These are phyloP conservation scores for Aspergillus sp. DNA, from an alignment of 2,329 filamentous ascomycete genomes.

Conservation along the genomic window DNA sequence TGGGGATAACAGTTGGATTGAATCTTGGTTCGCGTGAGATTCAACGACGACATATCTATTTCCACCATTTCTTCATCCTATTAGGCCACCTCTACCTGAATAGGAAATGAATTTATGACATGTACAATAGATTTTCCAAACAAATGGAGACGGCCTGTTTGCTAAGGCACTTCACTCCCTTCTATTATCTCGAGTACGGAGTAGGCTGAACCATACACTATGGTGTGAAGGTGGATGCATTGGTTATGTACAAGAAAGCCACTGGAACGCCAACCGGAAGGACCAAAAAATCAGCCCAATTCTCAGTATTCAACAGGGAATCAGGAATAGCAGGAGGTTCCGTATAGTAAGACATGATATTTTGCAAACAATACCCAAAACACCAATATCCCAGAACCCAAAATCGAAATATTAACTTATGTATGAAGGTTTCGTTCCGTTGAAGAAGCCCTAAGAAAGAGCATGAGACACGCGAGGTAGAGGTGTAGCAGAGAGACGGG, in stretches of 20 bases:
- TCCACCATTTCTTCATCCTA: neutral
- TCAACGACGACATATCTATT: neutral
- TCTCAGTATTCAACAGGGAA: neutral
- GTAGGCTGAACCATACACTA: neutral
- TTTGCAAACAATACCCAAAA: neutral
- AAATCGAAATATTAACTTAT: neutral
- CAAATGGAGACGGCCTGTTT: neutral
- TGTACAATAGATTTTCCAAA: constrained; percentile 19
- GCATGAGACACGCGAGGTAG: neutral
- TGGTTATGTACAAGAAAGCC: neutral
- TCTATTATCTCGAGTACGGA: neutral
- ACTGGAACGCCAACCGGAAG: neutral
- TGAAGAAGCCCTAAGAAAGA: neutral
- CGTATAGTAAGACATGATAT: neutral
- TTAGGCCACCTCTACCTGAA: neutral
- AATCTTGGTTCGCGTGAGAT: neutral
- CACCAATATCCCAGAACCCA: neutral
- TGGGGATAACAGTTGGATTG: neutral
- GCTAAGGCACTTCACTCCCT: neutral
- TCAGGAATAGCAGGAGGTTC: neutral
- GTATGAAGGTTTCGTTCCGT: neutral
- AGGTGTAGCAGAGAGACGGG: neutral
- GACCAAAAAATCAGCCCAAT: neutral
- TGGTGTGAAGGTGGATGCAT: neutral
- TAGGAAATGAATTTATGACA: constrained; percentile 15